A percentile compares a stretch with the other conserved stretches of the same genome.
phyloP scores from a whole-genome alignment of 305 asterid genomes.

The Fraxinus xanthoxyloides region DNA sequence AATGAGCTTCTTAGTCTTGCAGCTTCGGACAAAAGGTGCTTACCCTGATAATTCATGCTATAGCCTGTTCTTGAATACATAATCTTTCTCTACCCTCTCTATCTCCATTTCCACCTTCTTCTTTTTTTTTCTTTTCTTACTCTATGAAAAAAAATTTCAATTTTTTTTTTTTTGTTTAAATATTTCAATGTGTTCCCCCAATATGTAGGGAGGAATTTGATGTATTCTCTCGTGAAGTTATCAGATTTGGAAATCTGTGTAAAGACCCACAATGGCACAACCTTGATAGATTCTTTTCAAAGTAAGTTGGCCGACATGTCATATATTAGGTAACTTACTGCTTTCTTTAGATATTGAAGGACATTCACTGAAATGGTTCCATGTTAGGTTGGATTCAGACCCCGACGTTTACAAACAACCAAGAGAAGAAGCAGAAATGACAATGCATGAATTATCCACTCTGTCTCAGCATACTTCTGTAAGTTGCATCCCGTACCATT shows the following conservation, averaged over 20 bases:
- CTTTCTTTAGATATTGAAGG: slow-evolving; percentile 9
- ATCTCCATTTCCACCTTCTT: not conserved
- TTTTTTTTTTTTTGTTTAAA: slow-evolving; percentile 3
- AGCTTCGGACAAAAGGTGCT: slow-evolving; percentile 90
- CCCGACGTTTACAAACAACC: slow-evolving; percentile 55
- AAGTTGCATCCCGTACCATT: slow-evolving; percentile 33
- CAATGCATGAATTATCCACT: slow-evolving; percentile 76
- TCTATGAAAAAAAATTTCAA: not conserved
- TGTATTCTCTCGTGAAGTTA: slow-evolving; percentile 82
- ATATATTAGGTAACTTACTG: slow-evolving; percentile 15
- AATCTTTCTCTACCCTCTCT: not conserved
- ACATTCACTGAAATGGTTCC: slow-evolving; percentile 20
- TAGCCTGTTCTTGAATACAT: not conserved
- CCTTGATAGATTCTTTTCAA: slow-evolving; percentile 71
- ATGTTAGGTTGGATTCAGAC: slow-evolving; percentile 82
- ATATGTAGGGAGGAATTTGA: slow-evolving; percentile 87
- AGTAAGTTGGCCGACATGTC: slow-evolving; percentile 40
- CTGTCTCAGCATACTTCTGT: slow-evolving; percentile 96
- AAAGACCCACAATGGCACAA: slow-evolving; percentile 99
- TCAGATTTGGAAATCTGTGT: slow-evolving; percentile 92
- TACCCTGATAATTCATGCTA: not conserved
- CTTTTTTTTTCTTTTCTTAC: not conserved
- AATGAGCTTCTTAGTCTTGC: slow-evolving; percentile 83
- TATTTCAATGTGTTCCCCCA: not conserved
- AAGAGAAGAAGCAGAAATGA: slow-evolving; percentile 76